A percentile compares a stretch with the other conserved stretches of the same genome.
Conservation (phyloP, 352 stramenopile species). For the Globisporangium takayamanum region DNA sequence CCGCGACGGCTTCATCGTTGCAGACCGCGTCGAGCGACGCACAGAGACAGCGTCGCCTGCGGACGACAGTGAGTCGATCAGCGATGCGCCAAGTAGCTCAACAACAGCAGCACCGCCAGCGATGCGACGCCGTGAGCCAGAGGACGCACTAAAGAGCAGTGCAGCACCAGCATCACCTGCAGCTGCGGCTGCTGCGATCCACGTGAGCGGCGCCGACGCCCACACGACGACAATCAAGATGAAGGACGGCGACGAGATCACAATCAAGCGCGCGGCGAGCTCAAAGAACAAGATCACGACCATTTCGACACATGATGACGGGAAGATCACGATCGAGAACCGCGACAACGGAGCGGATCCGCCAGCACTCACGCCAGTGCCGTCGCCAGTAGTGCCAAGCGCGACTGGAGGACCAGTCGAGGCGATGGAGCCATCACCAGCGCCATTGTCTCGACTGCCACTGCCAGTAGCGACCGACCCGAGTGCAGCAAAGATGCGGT, state of each 20-base stretch:
- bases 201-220: constrained; percentile 23
- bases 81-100: not conserved
- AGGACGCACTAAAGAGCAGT: not conserved
- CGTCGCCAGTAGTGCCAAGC: not conserved
- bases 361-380: not conserved
- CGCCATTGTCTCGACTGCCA: not conserved
- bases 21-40: constrained; percentile 33
- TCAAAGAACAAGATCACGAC: constrained; percentile 63
- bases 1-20: constrained; percentile 71
- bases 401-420: not conserved
- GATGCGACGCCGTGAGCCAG: not conserved
- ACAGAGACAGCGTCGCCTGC: constrained; percentile 20
- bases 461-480: constrained; percentile 4
- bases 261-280: constrained; percentile 51
- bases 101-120: not conserved
- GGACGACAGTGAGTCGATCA: not conserved
- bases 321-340: constrained; percentile 73
- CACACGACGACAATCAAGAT: constrained; percentile 73
- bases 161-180: not conserved
- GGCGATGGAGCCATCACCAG: not conserved
- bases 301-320: constrained; percentile 63
- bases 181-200: constrained; percentile 3
- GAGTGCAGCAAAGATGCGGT: constrained; percentile 1
- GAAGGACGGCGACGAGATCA: constrained; percentile 72
- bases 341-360: constrained; percentile 14